Percentiles rank a stretch among this genome's conserved stretches.
These are phyloP conservation scores for Maudiozyma bulderi DNA, from an alignment of 805 yeast species.

Conservation along the genomic window DNA sequence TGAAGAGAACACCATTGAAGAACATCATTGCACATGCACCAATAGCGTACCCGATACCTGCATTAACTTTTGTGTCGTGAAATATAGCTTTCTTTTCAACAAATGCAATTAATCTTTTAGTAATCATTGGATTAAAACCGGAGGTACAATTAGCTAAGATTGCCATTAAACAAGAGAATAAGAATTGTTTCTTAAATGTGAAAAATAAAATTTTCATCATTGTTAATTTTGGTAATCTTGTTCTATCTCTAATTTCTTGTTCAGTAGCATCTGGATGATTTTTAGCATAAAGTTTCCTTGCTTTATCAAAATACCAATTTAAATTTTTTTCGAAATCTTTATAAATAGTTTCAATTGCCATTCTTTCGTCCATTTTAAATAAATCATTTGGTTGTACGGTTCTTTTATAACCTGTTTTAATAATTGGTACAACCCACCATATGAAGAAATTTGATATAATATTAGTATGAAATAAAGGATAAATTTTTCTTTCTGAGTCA, in stretches of 20 bases:
- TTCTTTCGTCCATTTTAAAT: conserved; percentile 36
- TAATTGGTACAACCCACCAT: conserved; percentile 60
- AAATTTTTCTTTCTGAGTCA: conserved; percentile 41
- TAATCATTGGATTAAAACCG: conserved; percentile 57
- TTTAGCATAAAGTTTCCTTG: conserved; percentile 24
- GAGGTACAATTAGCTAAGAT: conserved; percentile 37
- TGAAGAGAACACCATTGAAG: conserved; percentile 38
- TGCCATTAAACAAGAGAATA: conserved; percentile 36
- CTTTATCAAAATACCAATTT: conserved; percentile 25
- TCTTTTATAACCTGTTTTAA: conserved; percentile 61
- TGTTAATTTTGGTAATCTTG: conserved; percentile 20
- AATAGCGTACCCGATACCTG: conserved; percentile 69
- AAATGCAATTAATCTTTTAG: conserved; percentile 53
- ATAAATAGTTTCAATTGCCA: conserved; percentile 36
- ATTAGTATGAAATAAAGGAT: conserved; percentile 39
- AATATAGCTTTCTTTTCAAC: conserved; percentile 45
- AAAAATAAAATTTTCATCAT: conserved; percentile 38
- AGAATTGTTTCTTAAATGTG: conserved; percentile 42
- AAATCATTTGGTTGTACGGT: conserved; percentile 59
- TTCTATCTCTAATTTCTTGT: conserved; percentile 30
- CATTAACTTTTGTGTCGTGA: conserved; percentile 34
- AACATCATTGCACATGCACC: conserved; percentile 54
- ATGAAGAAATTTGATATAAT: conserved; percentile 40
- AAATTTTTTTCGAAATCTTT: conserved; percentile 30
- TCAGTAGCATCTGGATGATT: conserved; percentile 31